Conservation (phyloP, 1,139 yeast genomes). For the Pichia norvegensis region DNA sequence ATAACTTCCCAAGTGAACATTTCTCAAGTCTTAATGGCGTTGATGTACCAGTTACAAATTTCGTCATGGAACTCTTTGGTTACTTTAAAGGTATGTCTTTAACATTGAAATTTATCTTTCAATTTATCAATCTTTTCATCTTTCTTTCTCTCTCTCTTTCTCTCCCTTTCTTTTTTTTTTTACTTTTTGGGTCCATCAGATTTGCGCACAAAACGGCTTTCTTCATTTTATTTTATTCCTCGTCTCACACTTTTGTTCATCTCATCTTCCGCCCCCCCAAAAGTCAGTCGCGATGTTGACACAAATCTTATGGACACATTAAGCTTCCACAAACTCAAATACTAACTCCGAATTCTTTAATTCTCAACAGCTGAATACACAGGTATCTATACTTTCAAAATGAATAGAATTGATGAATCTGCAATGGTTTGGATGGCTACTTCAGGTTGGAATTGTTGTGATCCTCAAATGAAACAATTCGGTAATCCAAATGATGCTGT, state of each 20-base stretch:
- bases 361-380: conserved; percentile 15
- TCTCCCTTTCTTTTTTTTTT: neutral
- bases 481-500: conserved; percentile 12
- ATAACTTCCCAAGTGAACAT: neutral
- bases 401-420: conserved; percentile 24
- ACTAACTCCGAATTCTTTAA: conserved; percentile 2
- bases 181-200: too few species aligned
- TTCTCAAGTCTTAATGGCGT: conserved; percentile 12
- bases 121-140: too few species aligned
- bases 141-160: neutral
- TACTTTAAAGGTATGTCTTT: conserved; percentile 19
- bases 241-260: too few species aligned
- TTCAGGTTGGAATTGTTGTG: conserved; percentile 28
- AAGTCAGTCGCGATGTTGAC: too few species aligned
- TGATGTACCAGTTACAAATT: conserved; percentile 19
- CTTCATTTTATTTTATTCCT: too few species aligned
- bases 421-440: conserved; percentile 25
- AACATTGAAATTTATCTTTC: too few species aligned
- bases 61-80: conserved; percentile 25
- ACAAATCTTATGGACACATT: too few species aligned
- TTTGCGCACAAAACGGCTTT: too few species aligned
- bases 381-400: conserved; percentile 24
- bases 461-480: conserved; percentile 9
- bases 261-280: too few species aligned
- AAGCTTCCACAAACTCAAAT: too few species aligned